Base-by-base conservation (phyloP, 371 early-diverging fungal genomes). In the Syncephalastrum monosporum region DNA sequence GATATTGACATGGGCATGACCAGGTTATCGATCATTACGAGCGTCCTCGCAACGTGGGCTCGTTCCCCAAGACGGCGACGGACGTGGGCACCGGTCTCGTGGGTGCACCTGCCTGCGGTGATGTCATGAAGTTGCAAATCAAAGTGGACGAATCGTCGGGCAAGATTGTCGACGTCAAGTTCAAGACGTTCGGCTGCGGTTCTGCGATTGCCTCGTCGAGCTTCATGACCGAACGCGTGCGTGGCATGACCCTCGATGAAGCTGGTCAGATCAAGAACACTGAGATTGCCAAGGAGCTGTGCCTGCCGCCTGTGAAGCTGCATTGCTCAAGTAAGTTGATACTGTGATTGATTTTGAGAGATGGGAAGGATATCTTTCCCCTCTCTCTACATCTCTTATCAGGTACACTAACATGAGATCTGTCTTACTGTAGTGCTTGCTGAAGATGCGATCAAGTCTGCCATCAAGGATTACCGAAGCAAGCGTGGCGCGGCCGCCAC, bases 51-150 rank as follows among this genome's bases (percentile, higher is more conserved):
- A 98, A 99, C 68, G 96, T 99, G 52, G 99, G 99, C 33, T 94
- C 98, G 5, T 79, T 98, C 56, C 79, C 84, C 60, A 95, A 95
- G 72, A 75, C 70, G 27, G 90, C 89, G 61, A 82, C 86, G 12
- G 82, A 85, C 55, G 95, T 99, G 27, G 99, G 99, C 43, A 99
- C 99, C 4, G 99, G 99, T 29, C 84, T 99, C 14, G 99, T 99
- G 16, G 99, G 99, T 17, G 99, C 99, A 0, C 99, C 99, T n/a
- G 99, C 99, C 10, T 99, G 99, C 74, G 99, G 99, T 61, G 99
- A 99, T 82, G 99, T 99, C 45, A 97, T 99, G 96, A 94, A 97
- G 71, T 83, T 99, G 19, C 99, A 99, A 75, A 98, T 99, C 78
- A 85, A 90, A 71, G 98, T 99, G 8, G 92, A 97, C 67, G 90